Evolutionary conservation across 495 filamentous ascomycete species (phyloP).

Genomic region (Aspergillus leporis): DNA sequence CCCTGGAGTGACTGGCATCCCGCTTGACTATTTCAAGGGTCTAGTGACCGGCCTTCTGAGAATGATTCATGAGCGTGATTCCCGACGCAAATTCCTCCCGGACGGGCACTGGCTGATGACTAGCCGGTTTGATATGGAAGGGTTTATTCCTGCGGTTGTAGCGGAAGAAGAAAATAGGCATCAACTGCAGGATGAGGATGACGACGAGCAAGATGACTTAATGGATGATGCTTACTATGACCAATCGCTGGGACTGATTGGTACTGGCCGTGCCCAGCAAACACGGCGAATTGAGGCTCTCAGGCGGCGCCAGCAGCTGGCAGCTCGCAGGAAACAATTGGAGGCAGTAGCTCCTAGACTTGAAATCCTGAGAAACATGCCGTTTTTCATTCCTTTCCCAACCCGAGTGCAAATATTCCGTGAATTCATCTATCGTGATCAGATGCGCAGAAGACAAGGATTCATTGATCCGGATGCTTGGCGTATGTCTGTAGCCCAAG

Average conservation of each 20-base stretch:
- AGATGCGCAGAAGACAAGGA: conserved; percentile 72
- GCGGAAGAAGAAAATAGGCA: conserved; percentile 82
- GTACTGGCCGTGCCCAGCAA: conserved; percentile 54
- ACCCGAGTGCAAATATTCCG: conserved; percentile 93
- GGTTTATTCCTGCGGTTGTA: conserved; percentile 84
- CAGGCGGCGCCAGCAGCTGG: conserved; percentile 61
- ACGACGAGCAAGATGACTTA: conserved; percentile 44
- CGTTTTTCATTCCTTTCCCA: conserved; percentile 92
- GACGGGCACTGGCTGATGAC: conserved; percentile 93
- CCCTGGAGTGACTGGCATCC: conserved; percentile 67
- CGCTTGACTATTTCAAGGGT: conserved; percentile 74
- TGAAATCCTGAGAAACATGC: conserved; percentile 93
- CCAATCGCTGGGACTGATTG: conserved; percentile 43
- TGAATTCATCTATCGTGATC: conserved; percentile 84
- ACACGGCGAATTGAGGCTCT: conserved; percentile 52
- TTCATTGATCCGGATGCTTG: conserved; percentile 76
- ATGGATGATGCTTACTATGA: conserved; percentile 32
- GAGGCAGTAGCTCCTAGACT: conserved; percentile 78
- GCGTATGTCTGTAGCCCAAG: conserved; percentile 61
- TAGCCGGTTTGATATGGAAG: conserved; percentile 83
- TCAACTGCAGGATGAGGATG: conserved; percentile 59
- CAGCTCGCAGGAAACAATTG: conserved; percentile 64
- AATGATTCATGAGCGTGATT: conserved; percentile 94
- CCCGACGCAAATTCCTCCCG: conserved; percentile 79
- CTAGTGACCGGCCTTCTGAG: conserved; percentile 79